Evolutionary conservation across 106 monocot species (phyloP), one percentile per base, ranked within the genome.

Genomic region (Dioscorea zingiberensis): DNA sequence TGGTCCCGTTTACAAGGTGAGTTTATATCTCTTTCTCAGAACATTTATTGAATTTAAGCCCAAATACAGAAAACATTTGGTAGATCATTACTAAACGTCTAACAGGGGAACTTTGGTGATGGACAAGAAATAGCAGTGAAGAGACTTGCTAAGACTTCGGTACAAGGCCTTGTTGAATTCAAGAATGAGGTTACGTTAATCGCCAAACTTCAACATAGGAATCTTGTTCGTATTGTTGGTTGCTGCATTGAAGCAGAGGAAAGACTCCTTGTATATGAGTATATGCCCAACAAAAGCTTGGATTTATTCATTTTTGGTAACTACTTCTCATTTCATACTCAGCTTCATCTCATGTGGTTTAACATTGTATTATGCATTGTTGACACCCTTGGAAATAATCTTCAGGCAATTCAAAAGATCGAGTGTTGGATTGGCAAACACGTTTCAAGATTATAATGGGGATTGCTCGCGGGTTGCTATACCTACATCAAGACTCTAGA

Each of bases 401-500:
- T n/a, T n/a, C n/a, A n/a, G n/a, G n/a, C n/a, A n/a, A n/a, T n/a
- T n/a, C n/a, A n/a, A n/a, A n/a, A n/a, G n/a, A n/a, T n/a, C n/a
- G n/a, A n/a, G n/a, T n/a, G n/a, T 19, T 81, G 55, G 44, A 67
- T 21, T 80, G 80, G 80, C 19, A 21, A 27, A 61, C 51, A 5
- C 26, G 80, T 3, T 62, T 48, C 26, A 19, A 25, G 1, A 76
- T 76, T 30, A 76, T 81, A 26, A 8, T 54, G 0, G 81, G 81
- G 11, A 72, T 81, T 25, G 68, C 68, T 24, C 58, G 76, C 21
- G 81, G 81, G 7, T 63, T 81, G 44, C 57, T 81, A 10, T 81
- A 81, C 55, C 76, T 81, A 13, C 81, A 81, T 17, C 55, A 81
- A 13, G 72, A 81, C 45, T 81, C 76, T 0, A 68, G 68, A 60